phyloP scores from a whole-genome alignment of 2,329 filamentous ascomycete species.

The Fusarium lateritium region DNA sequence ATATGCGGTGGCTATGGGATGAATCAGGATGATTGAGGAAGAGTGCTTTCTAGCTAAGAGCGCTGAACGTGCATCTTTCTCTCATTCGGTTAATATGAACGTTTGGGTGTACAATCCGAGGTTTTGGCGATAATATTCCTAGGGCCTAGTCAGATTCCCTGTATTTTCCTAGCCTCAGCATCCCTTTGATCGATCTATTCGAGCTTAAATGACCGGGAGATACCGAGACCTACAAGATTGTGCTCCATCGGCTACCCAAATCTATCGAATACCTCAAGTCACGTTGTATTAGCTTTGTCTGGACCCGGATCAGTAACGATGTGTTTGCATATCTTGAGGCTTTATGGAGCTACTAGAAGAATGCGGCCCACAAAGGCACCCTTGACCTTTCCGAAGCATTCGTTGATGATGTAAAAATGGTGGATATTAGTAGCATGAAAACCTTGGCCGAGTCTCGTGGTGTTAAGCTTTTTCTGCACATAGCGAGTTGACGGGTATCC shows the following conservation, averaged over 20 bases:
- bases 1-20: too few species aligned
- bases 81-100: too few species aligned
- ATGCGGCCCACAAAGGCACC: neutral
- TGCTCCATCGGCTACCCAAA: neutral
- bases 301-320: neutral
- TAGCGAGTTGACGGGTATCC: too few species aligned
- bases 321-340: neutral
- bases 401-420: neutral
- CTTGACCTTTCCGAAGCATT: neutral
- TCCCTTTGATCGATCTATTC: too few species aligned
- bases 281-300: accelerated
- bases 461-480: neutral
- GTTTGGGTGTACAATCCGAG: too few species aligned
- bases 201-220: too few species aligned
- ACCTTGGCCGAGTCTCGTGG: accelerated
- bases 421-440: neutral
- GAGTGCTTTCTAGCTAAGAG: too few species aligned
- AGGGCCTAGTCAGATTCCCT: too few species aligned
- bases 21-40: too few species aligned
- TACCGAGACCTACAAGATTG: accelerated
- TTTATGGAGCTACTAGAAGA: neutral
- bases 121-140: too few species aligned
- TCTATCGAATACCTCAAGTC: neutral
- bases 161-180: too few species aligned
- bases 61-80: too few species aligned